Evolutionary conservation across 176 grass and related monocot genomes (phyloP), one percentile per base, ranked within the genome.

Genomic region (Carex pumila): DNA sequence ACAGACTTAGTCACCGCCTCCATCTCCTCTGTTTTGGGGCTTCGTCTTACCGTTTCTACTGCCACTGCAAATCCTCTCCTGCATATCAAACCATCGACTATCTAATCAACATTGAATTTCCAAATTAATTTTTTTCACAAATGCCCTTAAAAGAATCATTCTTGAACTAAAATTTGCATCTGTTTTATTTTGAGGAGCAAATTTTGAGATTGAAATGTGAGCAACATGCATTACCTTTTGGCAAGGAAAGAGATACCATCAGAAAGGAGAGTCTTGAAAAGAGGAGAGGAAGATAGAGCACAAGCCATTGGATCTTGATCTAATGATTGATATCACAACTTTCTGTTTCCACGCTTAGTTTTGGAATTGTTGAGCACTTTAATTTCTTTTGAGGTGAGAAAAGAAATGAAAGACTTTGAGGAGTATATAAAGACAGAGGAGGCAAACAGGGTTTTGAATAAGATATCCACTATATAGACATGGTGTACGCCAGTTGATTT

Each of bases 221-320:
- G 32, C 0, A 34, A 34, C 1, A 39, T 39, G 7, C 18, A 53
- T 50, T 55, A 84, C 71, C 49, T 15, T 4, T 56, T 54, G 0
- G 70, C 68, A 61, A 88, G 72, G 79, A 85, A 53, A 36, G 84
- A 59, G 8, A 90, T 58, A 21, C 39, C 12, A 52, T 82, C 21
- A 30, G 61, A 67, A 61, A 64, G 32, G 63, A 82, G 80, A 66
- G 18, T 17, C 18, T n/a, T 88, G 70, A 84, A 58, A 54, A 83
- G 84, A 47, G 80, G 65, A 58, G 84, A 83, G 57, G 15, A 9
- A 60, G 82, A 87, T 41, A 91, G 86, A 85, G 84, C 83, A 66
- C 90, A 67, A 78, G 92, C 90, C 92, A 94, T 94, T 49, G 59
- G 87, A 85, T 85, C 81, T 53, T n/a, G 66, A 79, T 70, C 34